phyloP scores from a whole-genome alignment of 2,329 filamentous ascomycete genomes.

The Microascus cirrosus region DNA sequence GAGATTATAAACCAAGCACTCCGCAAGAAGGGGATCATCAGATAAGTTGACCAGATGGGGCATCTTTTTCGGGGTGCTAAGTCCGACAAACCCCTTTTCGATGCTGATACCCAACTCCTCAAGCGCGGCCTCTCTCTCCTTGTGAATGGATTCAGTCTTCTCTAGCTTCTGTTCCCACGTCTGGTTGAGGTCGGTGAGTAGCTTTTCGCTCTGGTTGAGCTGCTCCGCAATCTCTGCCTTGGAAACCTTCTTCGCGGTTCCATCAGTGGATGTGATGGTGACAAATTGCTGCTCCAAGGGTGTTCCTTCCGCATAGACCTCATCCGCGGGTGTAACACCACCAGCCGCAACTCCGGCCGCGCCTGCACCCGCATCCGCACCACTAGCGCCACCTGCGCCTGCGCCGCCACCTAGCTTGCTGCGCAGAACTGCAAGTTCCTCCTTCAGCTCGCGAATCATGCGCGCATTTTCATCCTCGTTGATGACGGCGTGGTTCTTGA shows the following conservation, averaged over 20 bases:
- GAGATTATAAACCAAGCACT: slow-evolving; percentile 95
- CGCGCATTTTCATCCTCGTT: slow-evolving; percentile 98
- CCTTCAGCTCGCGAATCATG: slow-evolving; percentile 97
- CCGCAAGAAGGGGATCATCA: slow-evolving; percentile 84
- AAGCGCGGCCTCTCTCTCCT: slow-evolving; percentile 85
- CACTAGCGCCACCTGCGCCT: slow-evolving; percentile 25
- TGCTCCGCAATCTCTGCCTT: slow-evolving; percentile 98
- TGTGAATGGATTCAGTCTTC: slow-evolving; percentile 95
- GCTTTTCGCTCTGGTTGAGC: slow-evolving; percentile 88
- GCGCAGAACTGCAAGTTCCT: slow-evolving; percentile 76
- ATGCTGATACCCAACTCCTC: slow-evolving; percentile 98
- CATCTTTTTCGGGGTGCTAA: slow-evolving; percentile 98
- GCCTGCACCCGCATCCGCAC: slow-evolving; percentile 21
- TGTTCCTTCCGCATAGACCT: slow-evolving; percentile 84
- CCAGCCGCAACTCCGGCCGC: slow-evolving; percentile 27
- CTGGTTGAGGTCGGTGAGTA: slow-evolving; percentile 91
- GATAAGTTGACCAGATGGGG: slow-evolving; percentile 96
- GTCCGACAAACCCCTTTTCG: slow-evolving; percentile 91
- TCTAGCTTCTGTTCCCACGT: slow-evolving; percentile 96
- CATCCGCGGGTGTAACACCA: slow-evolving; percentile 47
- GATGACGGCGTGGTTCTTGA: slow-evolving; percentile 99
- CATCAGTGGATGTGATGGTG: slow-evolving; percentile 79
- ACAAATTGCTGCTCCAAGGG: slow-evolving; percentile 94
- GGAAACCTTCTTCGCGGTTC: slow-evolving; percentile 84
- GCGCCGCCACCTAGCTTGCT: slow-evolving; percentile 64